phyloP scores from a whole-genome alignment of 2,329 filamentous ascomycete genomes.

The Pseudogymnoascus sp. region DNA sequence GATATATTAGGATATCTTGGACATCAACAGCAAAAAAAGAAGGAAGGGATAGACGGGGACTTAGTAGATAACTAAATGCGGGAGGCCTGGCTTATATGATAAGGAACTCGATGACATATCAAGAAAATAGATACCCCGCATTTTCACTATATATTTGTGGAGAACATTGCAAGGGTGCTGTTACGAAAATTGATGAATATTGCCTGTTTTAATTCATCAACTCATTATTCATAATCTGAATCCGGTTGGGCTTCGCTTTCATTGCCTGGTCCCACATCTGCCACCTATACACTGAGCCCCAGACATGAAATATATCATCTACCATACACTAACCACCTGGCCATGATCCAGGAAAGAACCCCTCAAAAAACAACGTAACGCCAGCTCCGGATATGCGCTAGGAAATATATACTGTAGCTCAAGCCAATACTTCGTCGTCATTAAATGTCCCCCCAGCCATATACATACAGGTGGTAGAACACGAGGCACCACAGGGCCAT shows the following conservation, averaged over 20 bases:
- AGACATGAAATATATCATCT: background rate
- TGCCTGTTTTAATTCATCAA: background rate
- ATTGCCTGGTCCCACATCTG: background rate
- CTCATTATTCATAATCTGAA: slow-evolving; percentile 2
- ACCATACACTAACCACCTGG: background rate
- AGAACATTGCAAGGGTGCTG: background rate
- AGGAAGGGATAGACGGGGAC: background rate
- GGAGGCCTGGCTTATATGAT: slow-evolving; percentile 2
- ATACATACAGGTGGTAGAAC: background rate
- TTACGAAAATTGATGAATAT: background rate
- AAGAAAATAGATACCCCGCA: slow-evolving; percentile 2
- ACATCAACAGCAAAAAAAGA: background rate
- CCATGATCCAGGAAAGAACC: background rate
- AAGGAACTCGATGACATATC: slow-evolving; percentile 1
- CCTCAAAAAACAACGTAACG: background rate
- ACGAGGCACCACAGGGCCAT: background rate
- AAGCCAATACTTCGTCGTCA: background rate
- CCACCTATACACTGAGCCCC: background rate
- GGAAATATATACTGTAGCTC: slow-evolving; percentile 4
- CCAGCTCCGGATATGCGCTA: background rate
- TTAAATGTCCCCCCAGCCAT: background rate
- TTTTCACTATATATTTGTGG: slow-evolving; percentile 2
- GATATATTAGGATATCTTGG: background rate
- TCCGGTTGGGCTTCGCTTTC: background rate
- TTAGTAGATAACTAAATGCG: background rate